Evolutionary conservation across 176 grass and related monocot species (phyloP), one percentile per base, ranked within the genome.

Genomic region (Aegilops speltoides): DNA sequence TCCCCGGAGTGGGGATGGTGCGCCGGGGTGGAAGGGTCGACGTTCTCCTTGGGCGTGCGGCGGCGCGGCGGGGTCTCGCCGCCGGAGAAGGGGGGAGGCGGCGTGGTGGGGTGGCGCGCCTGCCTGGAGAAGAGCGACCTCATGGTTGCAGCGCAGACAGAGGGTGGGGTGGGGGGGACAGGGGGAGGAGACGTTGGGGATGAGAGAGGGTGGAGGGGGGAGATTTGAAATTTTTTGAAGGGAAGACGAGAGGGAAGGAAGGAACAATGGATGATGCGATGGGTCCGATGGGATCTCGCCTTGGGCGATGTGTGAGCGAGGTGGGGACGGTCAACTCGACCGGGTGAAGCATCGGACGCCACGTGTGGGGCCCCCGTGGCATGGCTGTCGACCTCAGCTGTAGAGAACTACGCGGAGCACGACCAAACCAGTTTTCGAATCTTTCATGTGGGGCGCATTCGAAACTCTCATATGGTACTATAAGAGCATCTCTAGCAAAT

Each of bases 171-270:
- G 43, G 41, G 41, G 41, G 11, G 43, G 43, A 43, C 45, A 48
- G 45, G 45, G 45, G 46, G 14, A 50, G 48, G 48, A 64, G 61
- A 63, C 52, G 77, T 77, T 74, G 82, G 76, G 64, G 70, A 22
- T 38, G 79, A 45, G 23, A 45, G 88, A 76, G 77, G 36, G 79
- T 3, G 77, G 62, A 10, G 5, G 61, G 70, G 24, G 77, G 74
- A 73, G 84, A 93, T 88, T 96, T 90, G 87, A 93, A 96, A 68
- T 77, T 71, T 79, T 73, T 88, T 20, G 62, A 90, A 80, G 33
- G 73, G 81, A 37, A 43, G 57, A 33, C 2, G 60, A 26, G 15
- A n/a, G 5, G 4, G 41, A 19, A 45, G 41, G 31, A 78, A 57
- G 71, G 38, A 45, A 73, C 22, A 72, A 72, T 72, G 16, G 43